Evolutionary conservation across 2,329 filamentous ascomycete genomes (phyloP), one percentile per base, ranked within the genome.

Genomic region (Cladosporium velox): DNA sequence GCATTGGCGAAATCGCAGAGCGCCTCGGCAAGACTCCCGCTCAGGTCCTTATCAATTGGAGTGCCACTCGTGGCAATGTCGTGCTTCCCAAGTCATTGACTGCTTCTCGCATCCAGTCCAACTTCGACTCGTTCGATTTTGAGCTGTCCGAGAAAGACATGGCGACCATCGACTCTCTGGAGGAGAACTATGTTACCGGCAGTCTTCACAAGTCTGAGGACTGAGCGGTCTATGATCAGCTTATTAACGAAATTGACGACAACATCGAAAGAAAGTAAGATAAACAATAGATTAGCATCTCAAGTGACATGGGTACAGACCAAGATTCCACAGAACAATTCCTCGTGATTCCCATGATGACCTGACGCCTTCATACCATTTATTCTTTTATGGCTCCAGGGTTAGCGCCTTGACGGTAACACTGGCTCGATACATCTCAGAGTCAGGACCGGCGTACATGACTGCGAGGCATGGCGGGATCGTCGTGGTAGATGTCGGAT

Each of bases 71-170:
- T 21, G 82, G 80, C 8, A 82, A 80, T 1, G 74, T 78, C 47
- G 81, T 85, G 2, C 85, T 86, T 47, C 84, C 84, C 2, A 86
- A 85, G 75, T 82, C 79, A 60, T 77, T 91, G 49, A 91, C 85
- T 7, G 84, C 85, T 14, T 83, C 84, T 55, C 85, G 90, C 71
- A 92, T 92, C 77, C 86, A 88, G 75, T 84, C 88, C 72, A 93
- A 93, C 79, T 81, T 85, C 76, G 84, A 88, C 69, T 82, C 91
- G 64, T 83, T 91, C 72, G 84, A 88, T 72, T 84, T 91, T 54
- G 86, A 89, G 15, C 51, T 64, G 32, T 64, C 51, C 24, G 51
- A 47, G 35, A 24, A 57, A 35, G 61, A 64, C 15, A 64, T 64
- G 61, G 61, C 61, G 7, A 21, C 51, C 26, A 54, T 64, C 10